These are phyloP conservation scores for Cercospora sp. DNA, from an alignment of 2,329 filamentous ascomycete species.

Conservation along the genomic window DNA sequence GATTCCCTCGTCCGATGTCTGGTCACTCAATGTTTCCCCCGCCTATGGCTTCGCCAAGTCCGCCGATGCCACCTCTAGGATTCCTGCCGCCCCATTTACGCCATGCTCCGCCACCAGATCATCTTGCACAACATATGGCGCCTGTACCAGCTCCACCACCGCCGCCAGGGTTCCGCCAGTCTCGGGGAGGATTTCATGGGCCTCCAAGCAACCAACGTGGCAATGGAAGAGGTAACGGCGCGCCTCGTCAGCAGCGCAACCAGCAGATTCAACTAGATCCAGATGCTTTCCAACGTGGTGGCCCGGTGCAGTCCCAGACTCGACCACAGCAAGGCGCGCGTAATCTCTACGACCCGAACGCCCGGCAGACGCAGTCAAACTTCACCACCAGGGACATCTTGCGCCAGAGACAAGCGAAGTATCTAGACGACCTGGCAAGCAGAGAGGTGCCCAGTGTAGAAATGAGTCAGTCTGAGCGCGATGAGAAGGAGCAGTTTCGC, in stretches of 20 bases:
- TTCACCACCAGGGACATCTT: slow-evolving; percentile 18
- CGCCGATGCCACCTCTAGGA: slow-evolving; percentile 10
- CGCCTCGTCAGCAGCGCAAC: slow-evolving; percentile 24
- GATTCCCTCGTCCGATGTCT: slow-evolving; percentile 8
- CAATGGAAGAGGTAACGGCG: slow-evolving; percentile 16
- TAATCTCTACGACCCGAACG: slow-evolving; percentile 35
- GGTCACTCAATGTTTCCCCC: slow-evolving; percentile 2
- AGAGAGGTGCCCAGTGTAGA: slow-evolving; percentile 59
- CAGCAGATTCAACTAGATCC: slow-evolving; percentile 35
- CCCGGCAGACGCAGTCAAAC: slow-evolving; percentile 16
- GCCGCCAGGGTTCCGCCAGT: slow-evolving; percentile 11
- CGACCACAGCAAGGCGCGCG: slow-evolving; percentile 23
- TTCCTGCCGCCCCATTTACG: slow-evolving; percentile 17
- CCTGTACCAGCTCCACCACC: slow-evolving; percentile 1
- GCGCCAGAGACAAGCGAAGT: slow-evolving; percentile 41
- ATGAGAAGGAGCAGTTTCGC: slow-evolving; percentile 71
- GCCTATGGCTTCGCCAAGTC: slow-evolving; percentile 2
- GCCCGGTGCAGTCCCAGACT: slow-evolving; percentile 22
- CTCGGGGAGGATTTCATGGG: slow-evolving; percentile 4
- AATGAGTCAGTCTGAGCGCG: slow-evolving; percentile 63
- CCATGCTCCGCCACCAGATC: slow-evolving; percentile 11
- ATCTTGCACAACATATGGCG: not conserved
- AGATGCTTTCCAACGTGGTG: slow-evolving; percentile 36
- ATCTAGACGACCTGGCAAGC: slow-evolving; percentile 47
- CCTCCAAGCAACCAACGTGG: slow-evolving; percentile 10